Evolutionary conservation across 495 filamentous ascomycete genomes (phyloP).

Genomic region (Immersiella caudata): DNA sequence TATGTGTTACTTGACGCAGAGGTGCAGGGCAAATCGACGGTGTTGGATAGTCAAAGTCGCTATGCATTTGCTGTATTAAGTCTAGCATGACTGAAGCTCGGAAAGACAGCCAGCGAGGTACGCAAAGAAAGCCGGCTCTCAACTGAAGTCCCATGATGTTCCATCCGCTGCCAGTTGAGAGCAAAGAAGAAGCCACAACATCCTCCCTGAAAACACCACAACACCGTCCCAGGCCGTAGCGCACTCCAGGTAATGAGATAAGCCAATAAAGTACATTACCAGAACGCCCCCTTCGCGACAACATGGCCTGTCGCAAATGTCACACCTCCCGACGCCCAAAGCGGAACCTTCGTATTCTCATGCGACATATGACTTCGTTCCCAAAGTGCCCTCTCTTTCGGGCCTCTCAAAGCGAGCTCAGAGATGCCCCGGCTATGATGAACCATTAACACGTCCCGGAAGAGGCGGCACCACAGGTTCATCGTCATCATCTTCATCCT

Average conservation of each 20-base stretch:
- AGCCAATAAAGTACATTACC: background rate
- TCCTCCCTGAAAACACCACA: background rate
- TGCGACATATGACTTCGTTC: background rate
- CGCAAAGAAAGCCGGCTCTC: background rate
- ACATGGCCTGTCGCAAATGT: background rate
- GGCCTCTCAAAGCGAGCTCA: background rate
- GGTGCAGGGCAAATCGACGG: background rate
- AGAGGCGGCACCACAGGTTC: slow-evolving; percentile 41
- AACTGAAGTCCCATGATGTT: background rate
- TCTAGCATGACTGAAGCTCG: background rate
- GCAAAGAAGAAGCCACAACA: background rate
- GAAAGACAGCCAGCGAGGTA: background rate
- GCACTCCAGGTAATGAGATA: background rate
- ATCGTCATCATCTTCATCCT: slow-evolving; percentile 30
- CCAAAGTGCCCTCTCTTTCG: background rate
- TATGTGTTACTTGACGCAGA: background rate
- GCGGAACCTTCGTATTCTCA: slow-evolving; percentile 8
- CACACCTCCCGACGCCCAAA: background rate
- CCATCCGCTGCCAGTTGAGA: background rate
- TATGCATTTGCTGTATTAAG: background rate
- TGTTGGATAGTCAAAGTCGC: background rate
- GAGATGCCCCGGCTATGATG: slow-evolving; percentile 16
- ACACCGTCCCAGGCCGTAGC: background rate
- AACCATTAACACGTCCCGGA: slow-evolving; percentile 34
- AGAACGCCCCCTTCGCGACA: background rate